Base-by-base conservation (phyloP, 2,329 filamentous ascomycete genomes). In the Fusarium torreyae region DNA sequence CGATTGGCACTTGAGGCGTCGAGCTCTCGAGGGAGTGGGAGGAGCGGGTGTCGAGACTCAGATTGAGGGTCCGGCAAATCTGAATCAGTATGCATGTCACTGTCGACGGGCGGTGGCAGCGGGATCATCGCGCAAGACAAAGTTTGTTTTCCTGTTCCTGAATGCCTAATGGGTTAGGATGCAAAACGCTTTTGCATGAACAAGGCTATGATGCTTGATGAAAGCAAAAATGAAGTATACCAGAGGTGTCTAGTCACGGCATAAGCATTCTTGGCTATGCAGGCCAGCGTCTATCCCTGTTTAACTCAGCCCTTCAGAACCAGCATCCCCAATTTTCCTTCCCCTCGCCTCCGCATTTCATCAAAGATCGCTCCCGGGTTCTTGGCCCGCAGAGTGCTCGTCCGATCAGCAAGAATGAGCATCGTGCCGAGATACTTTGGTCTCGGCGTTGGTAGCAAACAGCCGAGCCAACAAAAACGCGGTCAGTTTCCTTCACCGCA, bases 81-180 rank as follows among this genome's bases (percentile, higher is more conserved):
- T 57, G 36, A 38, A 43, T 15, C 26, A 34, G 36, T 13, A 36
- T 53, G 46, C 15, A 69, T 70, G 66, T 53, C 66, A 68, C 45
- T 39, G 24, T 38, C 22, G 63, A 36, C 48, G 5, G 34, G 15
- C n/a, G 43, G 55, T 45, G 67, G 45, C 46, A 64, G 53, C 63
- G 52, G 49, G 52, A 63, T 43, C 33, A 45, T 28, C 39, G n/a
- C 7, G 26, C 24, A n/a, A 49, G 24, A 20, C 39, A 60, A 34
- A 59, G 60, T 53, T 4, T 52, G 20, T 49, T 59, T 28, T 17
- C 6, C 7, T 24, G 45, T 64, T 42, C 46, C 53, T 48, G 46
- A 10, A 18, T 14, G 22, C 20, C 28, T 15, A 34, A 38, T 36
- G 6, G 13, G 10, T 28, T n/a, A 14, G 26, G 34, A 28, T 42